phyloP scores from a whole-genome alignment of 768 basidiomycete species.

The Tricholoma terreum region DNA sequence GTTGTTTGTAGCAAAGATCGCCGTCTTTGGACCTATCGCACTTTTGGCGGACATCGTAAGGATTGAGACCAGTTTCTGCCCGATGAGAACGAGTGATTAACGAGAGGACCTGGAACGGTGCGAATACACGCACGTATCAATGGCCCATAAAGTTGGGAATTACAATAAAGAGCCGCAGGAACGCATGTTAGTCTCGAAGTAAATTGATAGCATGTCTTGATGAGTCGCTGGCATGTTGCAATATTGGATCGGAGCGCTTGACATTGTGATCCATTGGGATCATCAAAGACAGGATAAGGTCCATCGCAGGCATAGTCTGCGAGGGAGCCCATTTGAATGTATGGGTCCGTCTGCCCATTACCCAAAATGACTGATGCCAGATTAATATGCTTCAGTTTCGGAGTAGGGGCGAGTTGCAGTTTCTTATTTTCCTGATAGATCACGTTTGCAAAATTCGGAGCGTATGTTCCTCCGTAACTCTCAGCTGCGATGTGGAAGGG shows the following conservation, averaged over 20 bases:
- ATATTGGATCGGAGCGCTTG: slow-evolving; percentile 57
- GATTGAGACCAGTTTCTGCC: slow-evolving; percentile 72
- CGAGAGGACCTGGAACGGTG: not conserved
- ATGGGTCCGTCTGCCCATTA: slow-evolving; percentile 85
- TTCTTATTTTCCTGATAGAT: slow-evolving; percentile 78
- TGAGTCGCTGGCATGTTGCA: slow-evolving; percentile 71
- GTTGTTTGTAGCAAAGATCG: slow-evolving; percentile 71
- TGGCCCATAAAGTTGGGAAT: slow-evolving; percentile 65
- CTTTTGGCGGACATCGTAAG: slow-evolving; percentile 79
- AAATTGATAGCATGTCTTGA: slow-evolving; percentile 66
- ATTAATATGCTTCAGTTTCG: slow-evolving; percentile 68
- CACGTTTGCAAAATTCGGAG: slow-evolving; percentile 80
- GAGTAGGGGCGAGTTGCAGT: slow-evolving; percentile 39
- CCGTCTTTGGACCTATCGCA: slow-evolving; percentile 76
- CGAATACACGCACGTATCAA: slow-evolving; percentile 54
- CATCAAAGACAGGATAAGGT: slow-evolving; percentile 78
- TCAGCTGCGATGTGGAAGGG: slow-evolving; percentile 83
- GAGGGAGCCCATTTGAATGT: slow-evolving; percentile 73
- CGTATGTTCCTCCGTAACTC: slow-evolving; percentile 77
- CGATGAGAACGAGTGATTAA: not conserved
- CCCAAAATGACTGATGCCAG: slow-evolving; percentile 82
- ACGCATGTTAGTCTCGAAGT: slow-evolving; percentile 63
- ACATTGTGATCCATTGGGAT: slow-evolving; percentile 66
- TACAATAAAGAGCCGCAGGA: slow-evolving; percentile 79
- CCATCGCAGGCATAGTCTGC: slow-evolving; percentile 84